A percentile compares a stretch with the other conserved stretches of the same genome.
phyloP scores from a whole-genome alignment of 1,139 yeast genomes.

The Taiozyma sp. region DNA sequence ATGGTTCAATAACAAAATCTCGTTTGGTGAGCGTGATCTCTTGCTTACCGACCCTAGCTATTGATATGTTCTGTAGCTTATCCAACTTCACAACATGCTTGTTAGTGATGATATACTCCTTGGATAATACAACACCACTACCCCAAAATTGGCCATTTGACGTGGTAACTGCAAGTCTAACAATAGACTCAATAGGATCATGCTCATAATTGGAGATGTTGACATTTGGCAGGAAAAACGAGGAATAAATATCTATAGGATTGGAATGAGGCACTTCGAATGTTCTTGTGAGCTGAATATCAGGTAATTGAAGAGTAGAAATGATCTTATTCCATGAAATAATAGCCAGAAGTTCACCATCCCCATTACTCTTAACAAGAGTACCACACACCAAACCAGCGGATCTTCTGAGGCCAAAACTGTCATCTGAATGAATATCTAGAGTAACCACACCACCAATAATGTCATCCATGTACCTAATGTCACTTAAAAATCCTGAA shows the following conservation, averaged over 20 bases:
- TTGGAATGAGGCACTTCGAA: neutral
- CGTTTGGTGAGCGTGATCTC: conserved; percentile 1
- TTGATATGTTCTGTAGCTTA: conserved; percentile 6
- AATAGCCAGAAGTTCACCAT: conserved; percentile 51
- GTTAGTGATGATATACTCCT: conserved; percentile 35
- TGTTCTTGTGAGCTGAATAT: neutral
- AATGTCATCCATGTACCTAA: conserved; percentile 57
- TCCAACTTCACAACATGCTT: conserved; percentile 34
- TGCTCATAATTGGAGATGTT: neutral
- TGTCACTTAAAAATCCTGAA: conserved; percentile 41
- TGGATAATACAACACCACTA: conserved; percentile 37
- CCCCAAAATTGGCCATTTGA: conserved; percentile 35
- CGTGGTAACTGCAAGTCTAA: conserved; percentile 21
- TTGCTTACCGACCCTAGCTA: conserved; percentile 6
- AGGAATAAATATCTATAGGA: neutral
- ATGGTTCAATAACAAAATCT: conserved; percentile 21
- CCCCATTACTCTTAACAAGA: conserved; percentile 47
- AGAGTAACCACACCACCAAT: conserved; percentile 49
- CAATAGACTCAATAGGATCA: conserved; percentile 17
- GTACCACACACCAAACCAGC: conserved; percentile 53
- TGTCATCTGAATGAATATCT: neutral
- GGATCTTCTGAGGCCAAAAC: conserved; percentile 10
- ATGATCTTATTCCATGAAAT: conserved; percentile 42
- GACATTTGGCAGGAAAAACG: too few relatives aligned
- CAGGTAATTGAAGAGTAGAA: conserved; percentile 7